phyloP scores from a whole-genome alignment of 495 filamentous ascomycete species.

The Penicillium flavigenum region DNA sequence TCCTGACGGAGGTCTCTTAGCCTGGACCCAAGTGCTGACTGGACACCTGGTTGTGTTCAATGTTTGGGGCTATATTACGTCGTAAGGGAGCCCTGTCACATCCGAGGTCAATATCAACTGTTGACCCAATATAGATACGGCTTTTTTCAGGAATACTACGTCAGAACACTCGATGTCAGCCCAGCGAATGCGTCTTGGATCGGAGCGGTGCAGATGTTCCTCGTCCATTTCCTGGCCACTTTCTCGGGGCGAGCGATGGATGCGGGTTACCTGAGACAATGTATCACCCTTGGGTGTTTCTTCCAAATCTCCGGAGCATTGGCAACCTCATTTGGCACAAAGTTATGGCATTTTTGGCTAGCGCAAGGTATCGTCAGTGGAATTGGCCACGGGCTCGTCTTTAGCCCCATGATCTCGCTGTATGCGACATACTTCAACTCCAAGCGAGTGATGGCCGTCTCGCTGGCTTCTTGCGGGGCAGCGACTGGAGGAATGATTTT shows the following conservation, averaged over 20 bases:
- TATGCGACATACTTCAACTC: conserved; percentile 65
- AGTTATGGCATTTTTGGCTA: conserved; percentile 66
- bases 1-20: conserved; percentile 46
- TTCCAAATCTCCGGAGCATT: conserved; percentile 64
- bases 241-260: conserved; percentile 59
- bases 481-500: conserved; percentile 70
- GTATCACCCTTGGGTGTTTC: conserved; percentile 50
- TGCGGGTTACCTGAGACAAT: conserved; percentile 56
- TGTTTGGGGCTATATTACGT: conserved; percentile 63
- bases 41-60: conserved; percentile 58
- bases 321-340: conserved; percentile 54
- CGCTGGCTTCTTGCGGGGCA: conserved; percentile 57
- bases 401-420: conserved; percentile 59
- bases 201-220: conserved; percentile 39
- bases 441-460: conserved; percentile 60
- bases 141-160: conserved; percentile 70
- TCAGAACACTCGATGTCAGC: conserved; percentile 34
- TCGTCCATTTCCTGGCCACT: conserved; percentile 30
- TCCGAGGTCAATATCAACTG: not conserved
- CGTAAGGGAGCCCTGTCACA: conserved; percentile 5
- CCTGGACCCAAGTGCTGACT: conserved; percentile 59
- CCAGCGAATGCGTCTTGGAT: conserved; percentile 64
- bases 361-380: conserved; percentile 69
- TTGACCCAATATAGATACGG: conserved; percentile 51
- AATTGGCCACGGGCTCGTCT: conserved; percentile 64